Evolutionary conservation across 2,329 filamentous ascomycete genomes (phyloP), one percentile per base, ranked within the genome.

Genomic region (Zymoseptoria crescenta): DNA sequence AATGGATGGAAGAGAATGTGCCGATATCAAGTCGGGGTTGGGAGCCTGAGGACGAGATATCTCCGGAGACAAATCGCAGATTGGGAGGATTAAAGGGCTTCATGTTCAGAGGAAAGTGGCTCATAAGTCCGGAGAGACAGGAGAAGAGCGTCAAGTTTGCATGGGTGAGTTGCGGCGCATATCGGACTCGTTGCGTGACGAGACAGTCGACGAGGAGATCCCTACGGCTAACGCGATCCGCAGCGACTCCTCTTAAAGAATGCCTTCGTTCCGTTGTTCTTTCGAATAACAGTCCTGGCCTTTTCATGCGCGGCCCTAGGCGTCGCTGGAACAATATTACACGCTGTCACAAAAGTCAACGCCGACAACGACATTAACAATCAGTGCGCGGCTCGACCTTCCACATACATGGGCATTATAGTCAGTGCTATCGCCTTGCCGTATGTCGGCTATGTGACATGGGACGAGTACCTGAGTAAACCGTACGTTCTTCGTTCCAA

Each of bases 401-500:
- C 94, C 55, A 88, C 91, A 7, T 83, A 91, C 60, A 91, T 97
- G 77, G 93, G 93, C 29, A 87, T 97, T 56, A 84, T 90, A 41
- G 89, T 99, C 48, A 93, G 97, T 74, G 85, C 87, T 6, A 82
- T 97, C 13, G 93, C 94, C 2, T 82, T 97, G 59, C 85, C 93
- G 2, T 99, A 97, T 75, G 87, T 95, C 57, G 77, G 89, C 54
- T 97, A 96, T 76, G 94, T 97, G 77, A 95, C 92, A 24, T 96
- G 87, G 77, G 94, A 99, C 71, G 94, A 99, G 76, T 97, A 96
- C 75, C 94, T 90, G 4, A 90, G 91, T 29, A 95, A 95, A 72
- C 94, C 95, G 21, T 72, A 60, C 21, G 70, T 68, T 30, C n/a
- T n/a, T n/a, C n/a, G n/a, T n/a, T 29, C 13, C 48, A 13, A 27